A percentile compares a stretch with the other conserved stretches of the same genome.
These are phyloP conservation scores for Alectoria sarmentosa DNA, from an alignment of 495 filamentous ascomycete genomes.

Conservation along the genomic window DNA sequence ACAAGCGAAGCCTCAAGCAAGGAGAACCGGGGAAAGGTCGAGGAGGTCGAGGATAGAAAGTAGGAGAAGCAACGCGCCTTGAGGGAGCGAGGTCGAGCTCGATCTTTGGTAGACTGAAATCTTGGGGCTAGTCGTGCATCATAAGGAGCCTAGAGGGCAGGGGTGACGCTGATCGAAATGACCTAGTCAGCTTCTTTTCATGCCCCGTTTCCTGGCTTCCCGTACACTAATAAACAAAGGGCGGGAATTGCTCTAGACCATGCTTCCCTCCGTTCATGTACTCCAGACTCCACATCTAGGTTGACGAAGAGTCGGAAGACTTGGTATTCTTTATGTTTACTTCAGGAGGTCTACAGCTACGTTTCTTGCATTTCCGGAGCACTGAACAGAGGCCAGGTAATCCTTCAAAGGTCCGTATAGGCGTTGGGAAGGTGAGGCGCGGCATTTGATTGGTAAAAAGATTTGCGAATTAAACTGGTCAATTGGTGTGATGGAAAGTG, in stretches of 20 bases:
- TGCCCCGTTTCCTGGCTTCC: constrained; percentile 3
- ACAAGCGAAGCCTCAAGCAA: constrained; percentile 2
- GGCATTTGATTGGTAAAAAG: not conserved
- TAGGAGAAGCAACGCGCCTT: not conserved
- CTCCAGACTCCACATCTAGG: not conserved
- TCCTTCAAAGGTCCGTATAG: not conserved
- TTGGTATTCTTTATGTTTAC: not conserved
- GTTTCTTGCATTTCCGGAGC: not conserved
- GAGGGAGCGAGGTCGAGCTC: not conserved
- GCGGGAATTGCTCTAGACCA: not conserved
- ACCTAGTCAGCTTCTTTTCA: not conserved
- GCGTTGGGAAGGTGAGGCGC: not conserved
- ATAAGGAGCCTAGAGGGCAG: constrained; percentile 6
- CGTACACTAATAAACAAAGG: not conserved
- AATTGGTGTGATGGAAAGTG: constrained; percentile 4
- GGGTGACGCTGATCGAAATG: constrained; percentile 6
- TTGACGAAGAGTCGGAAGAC: not conserved
- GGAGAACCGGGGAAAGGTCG: not conserved
- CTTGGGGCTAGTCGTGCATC: not conserved
- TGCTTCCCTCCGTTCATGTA: not conserved
- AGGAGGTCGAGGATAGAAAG: not conserved
- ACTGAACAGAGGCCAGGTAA: not conserved
- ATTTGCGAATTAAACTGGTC: not conserved
- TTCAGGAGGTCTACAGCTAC: not conserved
- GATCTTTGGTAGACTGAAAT: not conserved